Base-by-base conservation (phyloP, 345 rosid species). In the Durio zibethinus region DNA sequence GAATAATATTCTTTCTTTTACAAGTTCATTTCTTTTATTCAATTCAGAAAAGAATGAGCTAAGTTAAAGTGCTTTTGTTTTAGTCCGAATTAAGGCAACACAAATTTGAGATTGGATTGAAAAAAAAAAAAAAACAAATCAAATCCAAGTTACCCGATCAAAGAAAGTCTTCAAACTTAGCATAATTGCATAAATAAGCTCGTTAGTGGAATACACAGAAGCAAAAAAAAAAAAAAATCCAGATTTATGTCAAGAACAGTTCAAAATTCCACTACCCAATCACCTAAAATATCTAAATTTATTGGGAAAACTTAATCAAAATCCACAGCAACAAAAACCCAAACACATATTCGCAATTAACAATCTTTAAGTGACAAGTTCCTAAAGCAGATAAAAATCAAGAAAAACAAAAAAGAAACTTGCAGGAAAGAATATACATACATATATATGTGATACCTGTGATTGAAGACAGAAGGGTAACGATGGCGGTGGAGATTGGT, bases 121-220 rank as follows among this genome's bases (percentile, higher is more conserved):
- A 23, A 56, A 56, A 10, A 54, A 4, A 6, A 5, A 47, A 1
- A 1, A 1, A 21, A 47, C 48, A 65, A 36, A n/a, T 3, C 2
- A 60, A 27, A 50, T 50, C 25, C 10, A 71, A 50, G 29, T 50
- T n/a, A 21, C 0, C 52, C 23, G 20, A 11, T 68, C 73, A 25
- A 43, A 43, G 5, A 43, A 68, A 33, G 16, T 9, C 29, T 20
- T 11, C 43, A 20, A 72, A 52, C 20, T 31, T 20, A 31, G 60
- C 20, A 31, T 10, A 52, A 52, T 33, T 33, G 47, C 61, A 52
- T 7, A 52, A 50, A 72, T 20, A 33, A 21, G 29, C 20, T 27
- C 50, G 20, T 52, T 33, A 52, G 20, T 20, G 31, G 15, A 71
- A 50, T 18, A 48, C 74, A 59, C 74, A 72, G 61, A 72, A 72